Percentiles rank a stretch among this genome's conserved stretches.
Evolutionary conservation across 1,139 yeast genomes (phyloP).

Genomic region (Blastobotrys illinoisensis): DNA sequence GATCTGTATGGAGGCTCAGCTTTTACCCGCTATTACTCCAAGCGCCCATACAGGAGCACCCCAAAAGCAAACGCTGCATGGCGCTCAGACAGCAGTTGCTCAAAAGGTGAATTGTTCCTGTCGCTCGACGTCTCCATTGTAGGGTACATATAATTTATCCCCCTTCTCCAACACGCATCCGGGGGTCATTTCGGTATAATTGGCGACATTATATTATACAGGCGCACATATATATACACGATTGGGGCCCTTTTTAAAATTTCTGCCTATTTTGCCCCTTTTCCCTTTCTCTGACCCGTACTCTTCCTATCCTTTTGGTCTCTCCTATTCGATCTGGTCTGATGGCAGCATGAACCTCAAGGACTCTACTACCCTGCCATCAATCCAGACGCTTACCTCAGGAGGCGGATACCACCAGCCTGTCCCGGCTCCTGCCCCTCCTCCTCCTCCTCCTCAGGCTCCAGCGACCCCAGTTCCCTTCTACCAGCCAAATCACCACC

Average conservation of each 20-base stretch:
- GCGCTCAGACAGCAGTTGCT: not conserved
- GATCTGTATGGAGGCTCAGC: not conserved
- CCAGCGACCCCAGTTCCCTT: not conserved
- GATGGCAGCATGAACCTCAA: not conserved
- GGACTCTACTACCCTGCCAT: slow-evolving; percentile 10
- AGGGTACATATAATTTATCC: not conserved
- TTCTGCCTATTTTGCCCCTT: not conserved
- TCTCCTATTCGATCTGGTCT: not conserved
- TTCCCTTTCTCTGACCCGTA: not conserved
- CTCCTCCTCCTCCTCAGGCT: not conserved
- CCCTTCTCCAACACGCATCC: not conserved
- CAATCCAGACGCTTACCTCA: slow-evolving; percentile 10
- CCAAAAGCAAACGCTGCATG: not conserved
- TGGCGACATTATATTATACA: not conserved
- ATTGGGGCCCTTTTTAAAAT: not conserved
- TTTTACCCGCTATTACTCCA: not conserved
- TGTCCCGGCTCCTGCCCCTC: not conserved
- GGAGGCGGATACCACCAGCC: not conserved
- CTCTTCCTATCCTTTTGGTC: too few species aligned
- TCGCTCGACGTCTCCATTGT: not conserved
- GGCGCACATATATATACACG: not conserved
- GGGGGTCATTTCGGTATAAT: not conserved
- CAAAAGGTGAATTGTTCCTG: not conserved
- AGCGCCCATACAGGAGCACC: too few species aligned
- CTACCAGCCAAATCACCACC: not conserved